These are phyloP conservation scores for Sphagnum contortum DNA, from an alignment of 225 moss, liverwort and hornwort species.

Conservation along the genomic window DNA sequence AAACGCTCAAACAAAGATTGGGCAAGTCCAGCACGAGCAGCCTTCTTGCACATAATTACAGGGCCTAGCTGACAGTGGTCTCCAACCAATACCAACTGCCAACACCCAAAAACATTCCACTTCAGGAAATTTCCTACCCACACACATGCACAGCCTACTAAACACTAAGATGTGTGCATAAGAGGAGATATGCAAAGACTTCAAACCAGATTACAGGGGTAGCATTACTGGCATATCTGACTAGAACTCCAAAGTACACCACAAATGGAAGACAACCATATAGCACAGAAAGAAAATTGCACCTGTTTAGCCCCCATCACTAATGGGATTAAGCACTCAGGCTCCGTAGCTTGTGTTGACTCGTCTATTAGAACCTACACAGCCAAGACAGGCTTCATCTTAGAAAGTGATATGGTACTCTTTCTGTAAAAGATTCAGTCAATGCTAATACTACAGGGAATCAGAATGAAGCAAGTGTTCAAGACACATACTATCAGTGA, in stretches of 20 bases:
- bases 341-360: slow-evolving; percentile 63
- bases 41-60: slow-evolving; percentile 68
- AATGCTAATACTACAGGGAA: too few species aligned
- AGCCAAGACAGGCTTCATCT: not conserved
- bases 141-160: too few species aligned
- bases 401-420: not conserved
- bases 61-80: slow-evolving; percentile 61
- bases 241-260: too few species aligned
- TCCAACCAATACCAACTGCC: slow-evolving; percentile 52
- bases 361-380: slow-evolving; percentile 50
- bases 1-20: slow-evolving; percentile 64
- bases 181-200: too few species aligned
- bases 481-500: too few species aligned
- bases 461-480: not conserved
- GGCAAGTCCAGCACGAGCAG: slow-evolving; percentile 57
- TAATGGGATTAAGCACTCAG: slow-evolving; percentile 53
- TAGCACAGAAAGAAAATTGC: too few species aligned
- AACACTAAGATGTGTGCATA: too few species aligned
- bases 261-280: too few species aligned
- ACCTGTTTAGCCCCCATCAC: slow-evolving; percentile 65
- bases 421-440: too few species aligned
- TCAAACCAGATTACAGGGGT: too few species aligned
- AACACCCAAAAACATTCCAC: not conserved
- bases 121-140: too few species aligned
- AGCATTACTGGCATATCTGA: too few species aligned